A percentile compares a stretch with the other conserved stretches of the same genome.
phyloP scores from a whole-genome alignment of 1,139 yeast genomes.

The Pichia sp. region DNA sequence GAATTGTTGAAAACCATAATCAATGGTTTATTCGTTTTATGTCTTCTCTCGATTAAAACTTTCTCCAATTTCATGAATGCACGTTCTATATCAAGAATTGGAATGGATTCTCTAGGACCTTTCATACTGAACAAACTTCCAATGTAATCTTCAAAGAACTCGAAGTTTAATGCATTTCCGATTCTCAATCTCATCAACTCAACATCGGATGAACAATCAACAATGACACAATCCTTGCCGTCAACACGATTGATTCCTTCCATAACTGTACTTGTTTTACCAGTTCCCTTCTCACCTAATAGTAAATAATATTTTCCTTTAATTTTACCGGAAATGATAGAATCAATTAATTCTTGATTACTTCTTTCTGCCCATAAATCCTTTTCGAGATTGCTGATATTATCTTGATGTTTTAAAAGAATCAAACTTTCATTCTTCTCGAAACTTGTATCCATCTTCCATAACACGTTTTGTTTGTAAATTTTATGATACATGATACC shows the following conservation, averaged over 20 bases:
- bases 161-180: constrained; percentile 74
- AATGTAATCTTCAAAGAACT: constrained; percentile 76
- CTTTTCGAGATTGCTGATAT: constrained; percentile 37
- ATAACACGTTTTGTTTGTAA: constrained; percentile 58
- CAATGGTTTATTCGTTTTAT: constrained; percentile 48
- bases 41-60: constrained; percentile 57
- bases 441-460: constrained; percentile 67
- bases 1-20: constrained; percentile 71
- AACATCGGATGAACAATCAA: constrained; percentile 87
- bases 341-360: constrained; percentile 65
- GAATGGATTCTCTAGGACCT: constrained; percentile 87
- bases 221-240: constrained; percentile 65
- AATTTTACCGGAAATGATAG: constrained; percentile 59
- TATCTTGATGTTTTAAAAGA: constrained; percentile 43
- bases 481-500: constrained; percentile 68
- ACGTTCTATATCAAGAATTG: constrained; percentile 76
- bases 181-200: constrained; percentile 76
- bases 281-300: constrained; percentile 87
- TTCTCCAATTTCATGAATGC: constrained; percentile 77
- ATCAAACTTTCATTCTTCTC: constrained; percentile 50
- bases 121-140: constrained; percentile 80
- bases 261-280: constrained; percentile 70
- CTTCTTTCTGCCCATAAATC: constrained; percentile 66
- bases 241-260: constrained; percentile 67
- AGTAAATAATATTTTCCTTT: constrained; percentile 69